Evolutionary conservation across 495 filamentous ascomycete genomes (phyloP), one percentile per base, ranked within the genome.

Genomic region (Amorphotheca resinae): DNA sequence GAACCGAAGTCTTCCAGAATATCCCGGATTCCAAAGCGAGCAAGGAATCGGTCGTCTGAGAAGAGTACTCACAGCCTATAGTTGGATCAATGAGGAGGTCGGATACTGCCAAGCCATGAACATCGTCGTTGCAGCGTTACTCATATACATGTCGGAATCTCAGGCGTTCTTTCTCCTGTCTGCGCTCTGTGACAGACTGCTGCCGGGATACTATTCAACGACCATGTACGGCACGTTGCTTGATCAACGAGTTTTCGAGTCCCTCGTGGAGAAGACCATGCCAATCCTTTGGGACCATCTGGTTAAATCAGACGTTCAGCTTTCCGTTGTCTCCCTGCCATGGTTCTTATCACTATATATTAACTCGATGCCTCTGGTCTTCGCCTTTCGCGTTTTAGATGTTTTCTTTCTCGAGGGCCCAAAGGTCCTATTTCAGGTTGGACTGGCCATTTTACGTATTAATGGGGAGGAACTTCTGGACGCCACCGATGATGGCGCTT

Each of bases 71-170:
- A 93, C 87, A 3, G 91, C 91, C 9, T 98, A 98, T 61, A 94
- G 86, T 60, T 98, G 91, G 91, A 83, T 75, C 17, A 87, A 98
- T 54, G 75, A 84, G 35, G 84, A 93, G 47, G 87, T 98, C 30
- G 91, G 91, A 20, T 98, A 98, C 59, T 98, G 91, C 59, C 91
- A 98, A 60, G 91, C 91, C 17, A 98, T 98, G 91, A 98, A 98
- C 57, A 98, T 98, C 48, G 91, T 98, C 14, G 88, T 94, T 5
- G 91, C 91, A 14, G 91, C 91, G 7, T 60, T 98, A 41, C 70
- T 98, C 28, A 98, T 98, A 67, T 98, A 96, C 64, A 91, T 94
- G 82, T 96, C 91, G 4, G 91, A 98, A 59, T 59, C 81, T 0
- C 91, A 98, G 64, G 91, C 91, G 3, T 98, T 96, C 62, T 98